A percentile compares a stretch with the other conserved stretches of the same genome.
phyloP scores from a whole-genome alignment of 306 rosid genomes.

The Corylus avellana region DNA sequence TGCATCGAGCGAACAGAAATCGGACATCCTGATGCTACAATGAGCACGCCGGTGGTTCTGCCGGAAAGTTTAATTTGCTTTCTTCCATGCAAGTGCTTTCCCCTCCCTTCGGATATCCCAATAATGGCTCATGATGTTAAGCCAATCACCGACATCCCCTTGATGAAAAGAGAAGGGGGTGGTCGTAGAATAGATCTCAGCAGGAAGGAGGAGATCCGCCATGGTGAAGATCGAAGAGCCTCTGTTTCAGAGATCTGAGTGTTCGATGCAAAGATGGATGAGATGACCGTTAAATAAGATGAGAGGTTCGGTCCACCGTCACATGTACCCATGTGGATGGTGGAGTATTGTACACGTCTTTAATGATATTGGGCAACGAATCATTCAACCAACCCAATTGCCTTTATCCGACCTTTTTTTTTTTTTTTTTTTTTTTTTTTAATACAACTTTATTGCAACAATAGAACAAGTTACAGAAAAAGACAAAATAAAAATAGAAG shows the following conservation, averaged over 20 bases:
- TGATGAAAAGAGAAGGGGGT: conserved; percentile 49
- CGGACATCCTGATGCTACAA: conserved; percentile 41
- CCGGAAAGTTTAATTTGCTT: conserved; percentile 40
- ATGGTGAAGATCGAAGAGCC: background rate
- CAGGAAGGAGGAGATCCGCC: conserved; percentile 19
- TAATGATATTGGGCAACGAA: too few species aligned
- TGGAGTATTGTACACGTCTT: too few species aligned
- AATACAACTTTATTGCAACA: too few species aligned
- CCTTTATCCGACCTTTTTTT: too few species aligned
- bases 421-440: too few species aligned
- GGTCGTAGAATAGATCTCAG: conserved; percentile 43
- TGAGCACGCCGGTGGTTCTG: background rate
- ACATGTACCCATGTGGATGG: too few species aligned
- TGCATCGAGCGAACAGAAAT: conserved; percentile 39
- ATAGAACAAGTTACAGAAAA: too few species aligned
- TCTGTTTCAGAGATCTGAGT: background rate
- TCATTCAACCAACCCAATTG: too few species aligned
- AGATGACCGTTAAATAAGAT: too few species aligned
- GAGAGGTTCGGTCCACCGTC: too few species aligned
- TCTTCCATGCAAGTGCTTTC: conserved; percentile 45
- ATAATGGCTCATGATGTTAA: conserved; percentile 12
- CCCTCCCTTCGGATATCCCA: conserved; percentile 55
- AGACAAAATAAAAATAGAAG: too few species aligned
- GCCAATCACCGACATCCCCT: conserved; percentile 47
- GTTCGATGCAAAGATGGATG: too few species aligned